phyloP scores from a whole-genome alignment of 257 asterid genomes.

The Nicotiana obtusifolia region DNA sequence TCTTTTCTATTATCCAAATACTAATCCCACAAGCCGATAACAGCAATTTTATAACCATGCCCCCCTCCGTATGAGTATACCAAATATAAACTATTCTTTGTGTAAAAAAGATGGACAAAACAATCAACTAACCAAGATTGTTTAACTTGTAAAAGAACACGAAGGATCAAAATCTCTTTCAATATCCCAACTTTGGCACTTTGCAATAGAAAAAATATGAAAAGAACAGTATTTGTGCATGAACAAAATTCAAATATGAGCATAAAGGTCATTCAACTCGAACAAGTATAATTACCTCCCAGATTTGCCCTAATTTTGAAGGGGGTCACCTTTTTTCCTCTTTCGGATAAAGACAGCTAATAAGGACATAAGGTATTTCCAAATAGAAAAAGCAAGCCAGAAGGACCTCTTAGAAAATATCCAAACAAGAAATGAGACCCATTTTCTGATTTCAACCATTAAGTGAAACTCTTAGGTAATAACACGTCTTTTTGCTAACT shows the following conservation, averaged over 20 bases:
- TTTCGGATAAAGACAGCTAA: not conserved
- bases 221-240: not conserved
- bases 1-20: not conserved
- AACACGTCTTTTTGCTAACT: not conserved
- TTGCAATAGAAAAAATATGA: not conserved
- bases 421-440: not conserved
- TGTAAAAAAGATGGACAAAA: not conserved
- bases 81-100: not conserved
- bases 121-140: not conserved
- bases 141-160: not conserved
- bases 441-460: not conserved
- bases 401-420: not conserved
- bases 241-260: not conserved
- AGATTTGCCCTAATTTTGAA: not conserved
- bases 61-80: not conserved
- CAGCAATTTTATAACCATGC: not conserved
- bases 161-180: not conserved
- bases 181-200: not conserved
- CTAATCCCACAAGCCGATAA: not conserved
- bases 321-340: not conserved
- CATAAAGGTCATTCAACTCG: conserved; percentile 2
- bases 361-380: not conserved
- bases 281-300: not conserved
- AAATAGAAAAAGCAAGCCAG: not conserved
- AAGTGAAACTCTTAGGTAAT: not conserved